Conservation (phyloP, 306 rosid species). For the Fagus crenata region DNA sequence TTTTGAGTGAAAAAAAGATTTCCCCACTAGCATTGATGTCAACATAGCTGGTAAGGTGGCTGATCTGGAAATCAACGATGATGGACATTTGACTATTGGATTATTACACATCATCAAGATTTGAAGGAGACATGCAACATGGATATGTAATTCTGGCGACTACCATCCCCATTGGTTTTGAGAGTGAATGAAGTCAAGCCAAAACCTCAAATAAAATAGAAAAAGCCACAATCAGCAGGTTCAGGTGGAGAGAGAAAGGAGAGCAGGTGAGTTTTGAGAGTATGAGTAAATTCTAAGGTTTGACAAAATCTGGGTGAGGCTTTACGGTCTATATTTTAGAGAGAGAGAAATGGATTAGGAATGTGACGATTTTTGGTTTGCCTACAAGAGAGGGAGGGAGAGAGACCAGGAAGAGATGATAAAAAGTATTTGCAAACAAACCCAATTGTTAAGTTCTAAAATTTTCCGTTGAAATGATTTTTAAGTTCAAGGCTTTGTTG, state of each 20-base stretch:
- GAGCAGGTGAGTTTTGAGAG: not conserved
- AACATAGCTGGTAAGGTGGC: not conserved
- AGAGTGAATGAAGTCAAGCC: not conserved
- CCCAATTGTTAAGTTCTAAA: not conserved
- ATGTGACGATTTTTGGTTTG: not conserved
- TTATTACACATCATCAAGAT: not conserved
- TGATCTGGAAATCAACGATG: not conserved
- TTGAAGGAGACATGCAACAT: not conserved
- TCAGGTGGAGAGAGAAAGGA: not conserved
- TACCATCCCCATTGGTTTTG: not conserved
- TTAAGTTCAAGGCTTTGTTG: too few relatives aligned
- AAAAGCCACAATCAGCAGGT: conserved; percentile 1
- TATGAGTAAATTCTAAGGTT: not conserved
- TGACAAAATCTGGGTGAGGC: not conserved
- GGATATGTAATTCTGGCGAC: not conserved
- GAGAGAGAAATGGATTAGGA: not conserved
- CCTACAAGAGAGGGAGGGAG: not conserved
- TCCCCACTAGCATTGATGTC: not conserved
- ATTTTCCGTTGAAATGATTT: too few relatives aligned
- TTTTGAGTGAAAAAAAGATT: not conserved
- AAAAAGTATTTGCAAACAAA: not conserved
- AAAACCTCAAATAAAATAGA: conserved; percentile 1
- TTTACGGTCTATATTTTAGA: not conserved
- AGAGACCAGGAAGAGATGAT: not conserved
- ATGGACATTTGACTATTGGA: not conserved